phyloP scores from a whole-genome alignment of 139 green algal species.

The Micromonas pusilla region DNA sequence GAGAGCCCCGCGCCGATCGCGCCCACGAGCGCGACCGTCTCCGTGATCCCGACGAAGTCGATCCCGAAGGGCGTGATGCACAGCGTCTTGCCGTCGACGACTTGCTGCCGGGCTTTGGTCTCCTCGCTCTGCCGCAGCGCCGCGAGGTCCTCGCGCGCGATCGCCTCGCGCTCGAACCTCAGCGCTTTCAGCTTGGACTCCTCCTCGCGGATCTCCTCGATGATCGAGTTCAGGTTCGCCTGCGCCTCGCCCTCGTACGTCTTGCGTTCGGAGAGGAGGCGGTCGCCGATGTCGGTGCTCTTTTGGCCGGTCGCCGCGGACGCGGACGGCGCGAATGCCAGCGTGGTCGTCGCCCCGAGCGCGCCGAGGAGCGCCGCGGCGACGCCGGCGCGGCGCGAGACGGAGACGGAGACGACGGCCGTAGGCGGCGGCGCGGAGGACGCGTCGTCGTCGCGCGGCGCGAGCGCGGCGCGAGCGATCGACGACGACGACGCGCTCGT shows the following conservation, averaged over 20 bases:
- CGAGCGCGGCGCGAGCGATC: neutral
- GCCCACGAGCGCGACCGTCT: conserved; percentile 73
- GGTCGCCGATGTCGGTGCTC: no score
- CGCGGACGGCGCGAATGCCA: no score
- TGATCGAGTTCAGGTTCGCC: neutral
- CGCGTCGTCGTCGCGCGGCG: neutral
- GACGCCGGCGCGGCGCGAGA: neutral
- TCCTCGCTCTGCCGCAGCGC: neutral
- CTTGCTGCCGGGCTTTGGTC: neutral
- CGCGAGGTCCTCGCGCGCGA: neutral
- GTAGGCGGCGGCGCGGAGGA: no score
- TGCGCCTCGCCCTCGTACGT: neutral
- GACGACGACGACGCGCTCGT: no score
- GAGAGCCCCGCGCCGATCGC: conserved; percentile 52
- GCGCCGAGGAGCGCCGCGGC: neutral
- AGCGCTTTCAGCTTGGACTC: neutral
- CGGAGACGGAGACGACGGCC: no score
- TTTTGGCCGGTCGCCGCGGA: no score
- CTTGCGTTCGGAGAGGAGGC: neutral
- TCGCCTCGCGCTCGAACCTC: neutral
- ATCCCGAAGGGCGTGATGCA: conserved; percentile 92
- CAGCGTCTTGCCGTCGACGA: conserved; percentile 33
- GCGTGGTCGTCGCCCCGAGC: neutral
- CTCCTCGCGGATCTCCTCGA: neutral
- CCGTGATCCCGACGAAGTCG: conserved; percentile 92